Percentiles rank a stretch among this genome's conserved stretches.
Conservation (phyloP, 139 green algal genomes). For the Chlorella sorokiniana region DNA sequence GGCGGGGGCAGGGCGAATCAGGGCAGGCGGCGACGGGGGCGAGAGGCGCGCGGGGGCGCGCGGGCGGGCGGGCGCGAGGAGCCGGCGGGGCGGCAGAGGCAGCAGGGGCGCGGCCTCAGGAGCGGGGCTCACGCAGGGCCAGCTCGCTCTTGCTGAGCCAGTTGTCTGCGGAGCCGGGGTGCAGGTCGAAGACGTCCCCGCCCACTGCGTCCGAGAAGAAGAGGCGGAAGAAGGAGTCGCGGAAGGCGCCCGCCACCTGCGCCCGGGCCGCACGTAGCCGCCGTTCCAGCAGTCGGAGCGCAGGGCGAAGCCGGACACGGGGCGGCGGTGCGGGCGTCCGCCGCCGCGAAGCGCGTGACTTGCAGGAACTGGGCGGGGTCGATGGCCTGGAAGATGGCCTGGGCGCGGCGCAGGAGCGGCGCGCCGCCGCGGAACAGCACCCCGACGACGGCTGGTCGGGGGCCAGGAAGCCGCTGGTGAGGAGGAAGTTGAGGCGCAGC, state of each 20-base stretch:
- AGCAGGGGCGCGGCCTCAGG: neutral
- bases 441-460: neutral
- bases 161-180: neutral
- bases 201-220: neutral
- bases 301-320: neutral
- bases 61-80: too few species aligned
- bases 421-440: neutral
- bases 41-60: too few species aligned
- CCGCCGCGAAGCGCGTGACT: neutral
- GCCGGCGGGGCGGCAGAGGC: too few species aligned
- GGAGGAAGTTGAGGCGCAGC: conserved; percentile 1
- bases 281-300: conserved; percentile 1
- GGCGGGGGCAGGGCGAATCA: neutral
- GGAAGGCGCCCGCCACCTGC: neutral
- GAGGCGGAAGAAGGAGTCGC: neutral
- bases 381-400: neutral
- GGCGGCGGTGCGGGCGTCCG: neutral
- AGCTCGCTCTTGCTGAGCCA: neutral
- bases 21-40: neutral
- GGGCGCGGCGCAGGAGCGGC: neutral
- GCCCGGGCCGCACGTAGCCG: neutral
- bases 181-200: neutral
- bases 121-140: neutral
- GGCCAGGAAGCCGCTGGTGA: neutral
- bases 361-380: conserved; percentile 24